Evolutionary conservation across 2,329 filamentous ascomycete species (phyloP), one percentile per base, ranked within the genome.

Genomic region (Hypocrella siamensis): DNA sequence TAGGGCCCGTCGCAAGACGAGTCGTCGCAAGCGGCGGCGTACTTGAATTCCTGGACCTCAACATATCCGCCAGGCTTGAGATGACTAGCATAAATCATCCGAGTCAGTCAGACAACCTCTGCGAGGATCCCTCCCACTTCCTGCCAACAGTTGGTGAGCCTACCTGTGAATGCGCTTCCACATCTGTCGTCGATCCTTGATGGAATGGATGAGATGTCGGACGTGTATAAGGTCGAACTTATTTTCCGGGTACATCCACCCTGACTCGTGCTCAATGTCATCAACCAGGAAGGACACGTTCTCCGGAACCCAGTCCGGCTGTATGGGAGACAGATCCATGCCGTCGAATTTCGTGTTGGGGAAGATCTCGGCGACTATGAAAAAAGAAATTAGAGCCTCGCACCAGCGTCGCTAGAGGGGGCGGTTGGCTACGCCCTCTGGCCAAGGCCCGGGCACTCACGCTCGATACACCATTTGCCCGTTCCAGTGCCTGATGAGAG

Each of bases 231-330:
- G 63, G 40, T 67, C 64, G 33, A 64, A 65, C 12, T 52, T 49
- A 37, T 59, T 48, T 4, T 59, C 54, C 5, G 53, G 47, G 34
- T 64, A 58, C 3, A 57, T 53, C 64, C 63, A 68, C 12, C 64
- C 63, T 14, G 59, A 60, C 30, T 56, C 55, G 28, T 61, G 57
- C 36, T 68, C 64, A 31, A 67, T 60, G 40, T 68, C 64, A 42
- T 66, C 63, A 25, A 67, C 58, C 17, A 62, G 54, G 38, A 67
- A 67, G 17, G 57, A 52, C n/a, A 63, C 60, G 33, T 67, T 68
- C 31, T 60, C 53, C 2, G 63, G 63, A 0, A 67, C 61, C 44
- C 58, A 63, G 30, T 58, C 58, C 0, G 64, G 63, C 31, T 68
- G 64, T 26, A 67, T 68, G 1, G 63, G 63, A 2, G 64, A 67